Conservation (phyloP, 164 flowering plant genomes). For the Aristolochia californica region DNA sequence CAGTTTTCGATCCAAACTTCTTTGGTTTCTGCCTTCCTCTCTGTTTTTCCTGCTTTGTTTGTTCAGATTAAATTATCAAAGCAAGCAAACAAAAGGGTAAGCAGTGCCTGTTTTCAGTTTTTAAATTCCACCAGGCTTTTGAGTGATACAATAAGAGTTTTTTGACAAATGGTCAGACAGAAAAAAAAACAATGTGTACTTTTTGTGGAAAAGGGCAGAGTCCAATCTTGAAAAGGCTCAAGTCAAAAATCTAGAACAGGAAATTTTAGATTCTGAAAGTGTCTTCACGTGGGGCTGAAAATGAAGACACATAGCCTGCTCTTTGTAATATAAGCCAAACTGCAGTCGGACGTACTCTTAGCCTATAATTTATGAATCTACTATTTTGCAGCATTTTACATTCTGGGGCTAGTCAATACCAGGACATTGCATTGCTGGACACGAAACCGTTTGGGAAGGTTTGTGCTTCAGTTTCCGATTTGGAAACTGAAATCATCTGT, state of each 20-base stretch:
- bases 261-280: too few relatives aligned
- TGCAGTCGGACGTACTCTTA: too few relatives aligned
- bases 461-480: background rate
- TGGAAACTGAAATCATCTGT: background rate
- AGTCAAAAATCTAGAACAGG: too few relatives aligned
- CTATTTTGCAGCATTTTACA: slow-evolving; percentile 56
- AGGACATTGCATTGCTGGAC: slow-evolving; percentile 82
- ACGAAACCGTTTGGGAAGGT: slow-evolving; percentile 97
- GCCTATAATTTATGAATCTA: too few relatives aligned
- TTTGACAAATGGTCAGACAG: too few relatives aligned
- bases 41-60: background rate
- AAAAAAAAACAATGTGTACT: too few relatives aligned
- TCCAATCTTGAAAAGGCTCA: too few relatives aligned
- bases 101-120: background rate
- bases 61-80: background rate
- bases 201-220: too few relatives aligned
- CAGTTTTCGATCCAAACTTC: background rate
- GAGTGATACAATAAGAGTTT: too few relatives aligned
- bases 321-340: background rate
- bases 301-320: background rate
- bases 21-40: background rate
- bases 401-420: slow-evolving; percentile 61
- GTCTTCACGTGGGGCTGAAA: background rate
- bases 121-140: too few relatives aligned
- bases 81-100: background rate